Percentiles rank a stretch among this genome's conserved stretches.
Evolutionary conservation across 345 rosid species (phyloP).

Genomic region (Rhizophora apiculata): DNA sequence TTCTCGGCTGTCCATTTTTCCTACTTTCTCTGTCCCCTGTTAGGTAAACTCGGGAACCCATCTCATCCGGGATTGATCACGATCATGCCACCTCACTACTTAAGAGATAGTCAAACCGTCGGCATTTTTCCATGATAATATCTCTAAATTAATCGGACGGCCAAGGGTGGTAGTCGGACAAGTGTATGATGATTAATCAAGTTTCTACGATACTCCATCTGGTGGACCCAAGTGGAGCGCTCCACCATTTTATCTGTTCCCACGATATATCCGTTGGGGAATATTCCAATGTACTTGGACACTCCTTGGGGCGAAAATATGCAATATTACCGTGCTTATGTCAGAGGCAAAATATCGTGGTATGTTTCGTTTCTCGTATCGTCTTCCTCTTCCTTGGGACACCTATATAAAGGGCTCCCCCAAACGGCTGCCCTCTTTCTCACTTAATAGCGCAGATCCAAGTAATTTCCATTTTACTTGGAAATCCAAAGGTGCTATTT

Average conservation of each 20-base stretch:
- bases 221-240: constrained; percentile 10
- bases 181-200: constrained; percentile 20
- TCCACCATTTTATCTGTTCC: constrained; percentile 12
- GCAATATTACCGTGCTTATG: background rate
- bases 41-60: too few relatives aligned
- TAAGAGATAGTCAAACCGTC: too few relatives aligned
- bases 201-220: constrained; percentile 1
- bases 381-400: constrained; percentile 24
- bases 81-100: background rate
- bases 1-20: background rate
- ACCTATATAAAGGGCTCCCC: constrained; percentile 31
- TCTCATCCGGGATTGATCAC: background rate
- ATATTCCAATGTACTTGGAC: background rate
- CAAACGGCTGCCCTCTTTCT: background rate
- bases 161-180: constrained; percentile 20
- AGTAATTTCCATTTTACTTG: background rate
- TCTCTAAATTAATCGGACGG: constrained; percentile 5
- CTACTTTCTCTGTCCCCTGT: background rate
- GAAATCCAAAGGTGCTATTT: background rate
- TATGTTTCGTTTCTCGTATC: background rate
- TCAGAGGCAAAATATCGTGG: constrained; percentile 7
- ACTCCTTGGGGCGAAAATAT: background rate
- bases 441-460: background rate
- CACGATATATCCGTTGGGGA: too few relatives aligned
- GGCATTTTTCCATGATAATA: too few relatives aligned